Conservation (phyloP, 2,329 filamentous ascomycete genomes). For the Exserohilum rostratum region DNA sequence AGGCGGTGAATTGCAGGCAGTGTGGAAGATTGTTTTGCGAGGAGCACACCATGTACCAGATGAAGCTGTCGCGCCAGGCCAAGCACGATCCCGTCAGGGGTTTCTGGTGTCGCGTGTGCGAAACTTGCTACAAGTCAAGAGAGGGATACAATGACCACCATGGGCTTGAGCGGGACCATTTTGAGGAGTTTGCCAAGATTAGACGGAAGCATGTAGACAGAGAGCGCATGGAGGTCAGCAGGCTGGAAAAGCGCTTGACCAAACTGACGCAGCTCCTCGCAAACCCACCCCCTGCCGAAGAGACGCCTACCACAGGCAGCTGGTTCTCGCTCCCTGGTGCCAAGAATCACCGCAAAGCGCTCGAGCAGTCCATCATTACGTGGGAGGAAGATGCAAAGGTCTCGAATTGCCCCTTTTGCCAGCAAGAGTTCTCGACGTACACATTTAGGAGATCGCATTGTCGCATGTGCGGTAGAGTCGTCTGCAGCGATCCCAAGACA, state of each 20-base stretch:
- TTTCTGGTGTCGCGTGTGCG: conserved; percentile 92
- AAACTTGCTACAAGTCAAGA: conserved; percentile 98
- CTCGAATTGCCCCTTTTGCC: conserved; percentile 85
- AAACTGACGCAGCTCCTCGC: conserved; percentile 85
- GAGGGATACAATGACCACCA: conserved; percentile 93
- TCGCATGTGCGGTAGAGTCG: conserved; percentile 87
- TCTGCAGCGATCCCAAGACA: conserved; percentile 86
- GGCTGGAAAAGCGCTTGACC: conserved; percentile 89
- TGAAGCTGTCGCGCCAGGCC: conserved; percentile 91
- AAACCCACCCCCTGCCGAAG: conserved; percentile 70
- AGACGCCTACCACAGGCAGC: conserved; percentile 55
- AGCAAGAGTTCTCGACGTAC: conserved; percentile 93
- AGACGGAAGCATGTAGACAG: conserved; percentile 81
- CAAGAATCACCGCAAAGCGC: conserved; percentile 75
- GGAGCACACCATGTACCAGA: conserved; percentile 99
- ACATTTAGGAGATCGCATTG: conserved; percentile 94
- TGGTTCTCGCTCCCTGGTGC: conserved; percentile 64
- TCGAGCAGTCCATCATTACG: conserved; percentile 90
- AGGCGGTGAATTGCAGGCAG: conserved; percentile 89
- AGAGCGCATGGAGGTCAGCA: conserved; percentile 82
- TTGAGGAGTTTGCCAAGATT: conserved; percentile 70
- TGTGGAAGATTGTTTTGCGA: conserved; percentile 96
- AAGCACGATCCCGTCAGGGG: conserved; percentile 88
- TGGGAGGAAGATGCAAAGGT: conserved; percentile 94
- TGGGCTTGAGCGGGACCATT: conserved; percentile 74